A percentile compares a stretch with the other conserved stretches of the same genome.
These are phyloP conservation scores for Phytopythium helicoides DNA, from an alignment of 352 stramenopile species.

Conservation along the genomic window DNA sequence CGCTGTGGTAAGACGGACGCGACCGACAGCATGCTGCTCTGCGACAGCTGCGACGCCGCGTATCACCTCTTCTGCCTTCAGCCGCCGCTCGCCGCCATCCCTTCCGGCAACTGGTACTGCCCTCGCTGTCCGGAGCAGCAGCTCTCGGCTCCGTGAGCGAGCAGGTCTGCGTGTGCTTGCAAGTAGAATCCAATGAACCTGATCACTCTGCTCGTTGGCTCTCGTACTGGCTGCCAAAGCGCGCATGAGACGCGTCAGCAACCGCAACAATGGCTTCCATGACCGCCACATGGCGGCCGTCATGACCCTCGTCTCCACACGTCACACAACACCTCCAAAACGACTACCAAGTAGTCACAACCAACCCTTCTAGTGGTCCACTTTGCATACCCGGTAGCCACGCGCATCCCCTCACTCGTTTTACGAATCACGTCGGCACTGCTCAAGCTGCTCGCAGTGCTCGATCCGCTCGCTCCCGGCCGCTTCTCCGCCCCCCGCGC, in stretches of 20 bases:
- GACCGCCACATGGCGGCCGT: too few relatives aligned
- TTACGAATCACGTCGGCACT: slow-evolving; percentile 6
- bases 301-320: too few relatives aligned
- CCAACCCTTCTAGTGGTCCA: too few relatives aligned
- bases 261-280: too few relatives aligned
- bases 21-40: slow-evolving; percentile 77
- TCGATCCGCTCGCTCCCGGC: neutral
- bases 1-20: slow-evolving; percentile 60
- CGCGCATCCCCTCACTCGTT: neutral
- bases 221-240: neutral
- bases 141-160: slow-evolving; percentile 9
- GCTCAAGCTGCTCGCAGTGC: too few relatives aligned
- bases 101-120: slow-evolving; percentile 80
- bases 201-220: neutral
- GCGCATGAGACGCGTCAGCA: neutral
- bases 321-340: neutral
- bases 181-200: neutral
- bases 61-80: slow-evolving; percentile 84
- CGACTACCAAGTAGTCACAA: too few relatives aligned
- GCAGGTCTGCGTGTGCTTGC: slow-evolving; percentile 10
- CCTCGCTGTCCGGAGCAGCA: slow-evolving; percentile 58
- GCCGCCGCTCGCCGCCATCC: slow-evolving; percentile 58
- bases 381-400: neutral
- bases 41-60: slow-evolving; percentile 80
- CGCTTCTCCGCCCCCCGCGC: neutral